Base-by-base conservation (phyloP, 495 filamentous ascomycete species). In the Neurospora tetraspora region DNA sequence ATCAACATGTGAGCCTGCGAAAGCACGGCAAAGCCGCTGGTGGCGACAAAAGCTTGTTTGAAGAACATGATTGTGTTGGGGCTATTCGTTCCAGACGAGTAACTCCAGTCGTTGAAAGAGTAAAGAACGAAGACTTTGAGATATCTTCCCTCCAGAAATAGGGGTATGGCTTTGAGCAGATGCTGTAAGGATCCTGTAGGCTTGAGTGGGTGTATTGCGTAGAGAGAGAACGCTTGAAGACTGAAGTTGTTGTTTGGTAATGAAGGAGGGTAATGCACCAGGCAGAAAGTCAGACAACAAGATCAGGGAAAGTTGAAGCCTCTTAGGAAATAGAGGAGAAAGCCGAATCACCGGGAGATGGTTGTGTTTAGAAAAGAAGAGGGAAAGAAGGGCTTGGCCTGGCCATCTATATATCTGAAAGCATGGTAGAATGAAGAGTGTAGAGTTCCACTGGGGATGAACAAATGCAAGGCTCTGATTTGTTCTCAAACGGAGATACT, bases 1-100 rank as follows among this genome's bases (percentile, higher is more conserved):
- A 97, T 90, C 37, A 86, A 82, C 85, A 96, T 90, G 79, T 98
- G 95, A 11, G 88, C 89, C 11, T 83, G 80, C 74, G 85, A 78
- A 18, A 89, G 79, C 69, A 86, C 80, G 53, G 86, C 85, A 70
- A 92, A 76, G 71, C 78, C 79, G 65, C 72, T 61, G 53, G 79
- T 76, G 65, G 79, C 70, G 34, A 79, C 36, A 39, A 77, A 71
- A 71, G 80, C 69, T 77, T 83, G 84, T 45, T 76, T 71, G 77
- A 47, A 47, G 0, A 47, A 20, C 43, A 47, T n/a, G n/a, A n/a
- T 20, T 23, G 43, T 2, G n/a, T 4, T 47, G 43, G 11, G 43
- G 8, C 3, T 20, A 47, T 9, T 0, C 43, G 43, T 47, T 47
- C 43, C 43, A 47, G 43, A 47, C 43, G 43, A 47, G n/a, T 47